Conservation (phyloP, 139 green algal genomes). For the Coelastrella sp. region DNA sequence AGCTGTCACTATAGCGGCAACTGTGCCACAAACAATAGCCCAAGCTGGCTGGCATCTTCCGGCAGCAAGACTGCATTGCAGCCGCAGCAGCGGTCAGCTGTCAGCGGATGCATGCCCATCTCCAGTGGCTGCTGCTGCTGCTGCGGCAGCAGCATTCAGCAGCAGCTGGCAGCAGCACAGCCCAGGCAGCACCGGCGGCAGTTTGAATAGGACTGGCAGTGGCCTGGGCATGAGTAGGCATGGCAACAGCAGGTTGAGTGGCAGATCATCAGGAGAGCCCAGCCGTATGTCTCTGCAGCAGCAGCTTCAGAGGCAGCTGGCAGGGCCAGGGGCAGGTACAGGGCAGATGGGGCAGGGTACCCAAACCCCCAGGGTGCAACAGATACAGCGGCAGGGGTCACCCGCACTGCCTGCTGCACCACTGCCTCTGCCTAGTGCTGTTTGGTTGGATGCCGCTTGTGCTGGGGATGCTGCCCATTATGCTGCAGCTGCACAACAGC, state of each 20-base stretch:
- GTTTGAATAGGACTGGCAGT: neutral
- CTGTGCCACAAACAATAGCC: no score
- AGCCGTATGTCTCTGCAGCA: neutral
- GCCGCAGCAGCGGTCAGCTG: constrained; percentile 15
- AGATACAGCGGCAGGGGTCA: neutral
- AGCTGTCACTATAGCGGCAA: no score
- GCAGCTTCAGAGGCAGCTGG: neutral
- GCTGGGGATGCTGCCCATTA: neutral
- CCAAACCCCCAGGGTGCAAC: neutral
- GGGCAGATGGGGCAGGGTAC: neutral
- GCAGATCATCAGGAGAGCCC: neutral
- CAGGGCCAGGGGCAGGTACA: neutral
- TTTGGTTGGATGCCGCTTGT: neutral
- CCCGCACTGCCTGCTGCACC: neutral
- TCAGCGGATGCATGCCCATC: neutral
- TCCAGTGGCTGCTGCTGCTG: neutral
- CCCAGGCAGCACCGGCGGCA: neutral
- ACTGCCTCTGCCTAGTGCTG: neutral
- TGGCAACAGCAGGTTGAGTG: constrained; percentile 12
- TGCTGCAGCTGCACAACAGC: neutral
- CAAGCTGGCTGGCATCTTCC: neutral
- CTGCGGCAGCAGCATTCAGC: neutral
- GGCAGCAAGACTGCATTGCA: neutral
- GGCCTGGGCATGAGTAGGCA: neutral
- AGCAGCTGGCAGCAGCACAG: neutral